Evolutionary conservation across 306 rosid genomes (phyloP), one percentile per base, ranked within the genome.

Genomic region (Vigna mungo): DNA sequence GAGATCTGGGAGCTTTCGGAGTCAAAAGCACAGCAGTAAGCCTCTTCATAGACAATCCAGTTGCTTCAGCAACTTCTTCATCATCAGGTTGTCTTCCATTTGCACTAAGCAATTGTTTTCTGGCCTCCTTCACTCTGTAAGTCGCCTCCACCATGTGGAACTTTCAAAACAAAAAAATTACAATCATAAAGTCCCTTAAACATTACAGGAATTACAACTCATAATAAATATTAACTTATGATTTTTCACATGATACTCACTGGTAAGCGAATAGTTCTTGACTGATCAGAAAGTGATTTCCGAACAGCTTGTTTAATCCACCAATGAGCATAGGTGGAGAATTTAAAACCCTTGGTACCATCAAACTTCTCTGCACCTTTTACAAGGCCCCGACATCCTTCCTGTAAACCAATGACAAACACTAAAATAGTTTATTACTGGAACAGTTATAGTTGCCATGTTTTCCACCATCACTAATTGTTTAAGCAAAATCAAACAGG

Each of bases 261-360:
- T 0, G 98, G 98, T 74, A 95, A 88, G 83, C 98, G 98, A 81
- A 95, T 92, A 44, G 91, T 90, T 76, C 97, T 86, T 41, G 97
- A 90, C 85, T 88, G 98, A 76, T 89, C 93, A 54, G 97, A 89
- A 79, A 95, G 96, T 66, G 93, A 88, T 78, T 89, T 92, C 60
- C 96, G 91, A 81, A 95, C 93, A 9, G 97, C 89, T 84, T 92
- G 97, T 85, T 90, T 95, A 73, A 95, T 95, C 98, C 97, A 95
- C 98, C 98, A 95, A 64, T 95, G 98, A 62, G 97, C 98, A 77
- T 95, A 95, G 85, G 98, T 95, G 43, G 98, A 95, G 89, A 95
- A 95, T 89, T 90, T 95, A 78, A 95, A 95, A 74, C 98, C 98
- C 84, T 90, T 95, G 64, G 98, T 87, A 64, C 91, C 98, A 78